phyloP scores from a whole-genome alignment of 139 green algal species.

The Tetraselmis chui region DNA sequence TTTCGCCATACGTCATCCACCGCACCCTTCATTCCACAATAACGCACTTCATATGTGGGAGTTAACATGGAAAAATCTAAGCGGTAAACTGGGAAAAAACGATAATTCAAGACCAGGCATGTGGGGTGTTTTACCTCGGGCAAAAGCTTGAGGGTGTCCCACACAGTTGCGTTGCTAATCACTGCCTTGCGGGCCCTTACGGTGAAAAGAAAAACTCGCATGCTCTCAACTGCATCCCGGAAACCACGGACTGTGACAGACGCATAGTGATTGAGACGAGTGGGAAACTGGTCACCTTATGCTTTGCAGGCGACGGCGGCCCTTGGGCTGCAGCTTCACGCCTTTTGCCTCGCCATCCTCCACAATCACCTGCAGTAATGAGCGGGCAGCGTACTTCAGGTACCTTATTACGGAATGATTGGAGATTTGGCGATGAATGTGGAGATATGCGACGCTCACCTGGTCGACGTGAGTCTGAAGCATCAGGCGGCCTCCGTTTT shows the following conservation, averaged over 20 bases:
- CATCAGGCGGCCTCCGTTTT: constrained; percentile 57
- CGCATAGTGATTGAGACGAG: not conserved
- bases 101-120: too few species aligned
- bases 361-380: constrained; percentile 31
- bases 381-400: too few species aligned
- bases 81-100: not conserved
- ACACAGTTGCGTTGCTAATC: constrained; percentile 78
- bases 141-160: constrained; percentile 70
- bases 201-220: not conserved
- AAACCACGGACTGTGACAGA: not conserved
- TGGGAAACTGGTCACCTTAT: not conserved
- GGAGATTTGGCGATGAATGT: not conserved
- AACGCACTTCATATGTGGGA: too few species aligned
- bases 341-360: constrained; percentile 50
- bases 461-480: constrained; percentile 63
- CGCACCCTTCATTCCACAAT: constrained; percentile 17
- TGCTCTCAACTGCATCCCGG: not conserved
- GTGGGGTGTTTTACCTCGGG: too few species aligned
- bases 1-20: constrained; percentile 11
- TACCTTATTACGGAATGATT: too few species aligned
- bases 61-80: not conserved
- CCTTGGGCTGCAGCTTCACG: constrained; percentile 30
- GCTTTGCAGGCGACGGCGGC: not conserved
- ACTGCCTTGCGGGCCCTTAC: constrained; percentile 54
- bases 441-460: constrained; percentile 10